Percentiles rank a stretch among this genome's conserved stretches.
Conservation (phyloP, 495 filamentous ascomycete species). For the Choiromyces venosus region DNA sequence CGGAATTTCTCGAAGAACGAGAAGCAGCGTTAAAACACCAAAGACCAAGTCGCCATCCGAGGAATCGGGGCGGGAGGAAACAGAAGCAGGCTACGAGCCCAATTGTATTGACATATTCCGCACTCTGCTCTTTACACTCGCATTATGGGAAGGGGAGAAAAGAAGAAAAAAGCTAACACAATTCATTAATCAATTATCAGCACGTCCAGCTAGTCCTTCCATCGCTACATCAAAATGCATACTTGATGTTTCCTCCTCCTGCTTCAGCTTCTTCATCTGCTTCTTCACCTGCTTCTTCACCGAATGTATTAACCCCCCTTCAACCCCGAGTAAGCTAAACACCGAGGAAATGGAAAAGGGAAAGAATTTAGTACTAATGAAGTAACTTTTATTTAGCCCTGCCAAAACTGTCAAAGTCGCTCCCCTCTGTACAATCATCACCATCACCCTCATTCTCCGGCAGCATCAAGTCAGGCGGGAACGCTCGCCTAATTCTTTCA, state of each 20-base stretch:
- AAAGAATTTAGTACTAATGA: background rate
- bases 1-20: slow-evolving; percentile 13
- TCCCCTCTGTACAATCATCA: background rate
- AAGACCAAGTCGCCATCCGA: background rate
- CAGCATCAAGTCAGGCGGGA: background rate
- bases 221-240: background rate
- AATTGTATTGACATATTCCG: background rate
- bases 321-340: slow-evolving; percentile 1
- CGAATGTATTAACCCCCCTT: background rate
- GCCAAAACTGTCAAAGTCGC: background rate
- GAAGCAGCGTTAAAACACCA: background rate
- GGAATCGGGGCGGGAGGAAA: background rate
- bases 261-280: background rate
- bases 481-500: background rate
- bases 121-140: background rate
- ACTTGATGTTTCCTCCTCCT: background rate
- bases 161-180: background rate
- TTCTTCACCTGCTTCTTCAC: background rate
- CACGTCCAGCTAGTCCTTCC: background rate
- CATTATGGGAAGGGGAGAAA: background rate
- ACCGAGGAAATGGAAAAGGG: background rate
- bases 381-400: background rate
- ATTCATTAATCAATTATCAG: background rate
- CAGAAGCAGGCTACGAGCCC: background rate
- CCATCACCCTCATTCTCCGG: background rate